Evolutionary conservation across 225 moss, liverwort and hornwort species (phyloP), one percentile per base, ranked within the genome.

Genomic region (Thuidium tamariscinum): DNA sequence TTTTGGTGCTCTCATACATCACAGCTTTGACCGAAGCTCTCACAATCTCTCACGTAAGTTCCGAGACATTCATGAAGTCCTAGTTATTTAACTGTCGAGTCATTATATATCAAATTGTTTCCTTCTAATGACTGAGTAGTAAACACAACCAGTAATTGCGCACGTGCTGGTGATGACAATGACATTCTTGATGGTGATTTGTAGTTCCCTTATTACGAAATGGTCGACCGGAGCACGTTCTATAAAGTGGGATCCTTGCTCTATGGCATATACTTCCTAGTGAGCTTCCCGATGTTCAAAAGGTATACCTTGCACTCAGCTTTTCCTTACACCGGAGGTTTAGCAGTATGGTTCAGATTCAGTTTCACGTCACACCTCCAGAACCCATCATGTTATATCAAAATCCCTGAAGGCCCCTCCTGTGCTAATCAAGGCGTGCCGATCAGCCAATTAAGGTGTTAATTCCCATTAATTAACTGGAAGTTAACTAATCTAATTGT

Each of bases 271-370:
- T 99, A 99, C 92, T 99, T 99, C 90, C 42, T 96, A 72, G 95
- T 97, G 87, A 99, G 99, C 87, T 99, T 97, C 87, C 99, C 99
- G 27, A 96, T 99, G 99, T 99, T 99, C 87, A 95, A 92, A 84
- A 94, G 98, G 98, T 99, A 89, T 32, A 72, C 48, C 46, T 77
- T 66, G 30, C 83, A 32, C 61, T 76, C 37, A 68, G 16, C 52
- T 49, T 44, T 73, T 30, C 34, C 30, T 77, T 7, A 30, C 36
- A 88, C 71, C 77, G 51, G 49, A 79, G 70, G 22, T 29, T 76
- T 57, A 34, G 39, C 22, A 55, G n/a, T n/a, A 42, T n/a, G n/a
- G 36, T 39, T 59, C 17, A 77, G 79, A 74, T 61, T 27, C 63
- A 48, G 17, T 76, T 44, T 71, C 76, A 81, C 83, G 29, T 60